A percentile compares a stretch with the other conserved stretches of the same genome.
Conservation (phyloP, 805 yeast species). For the Candida corydali region DNA sequence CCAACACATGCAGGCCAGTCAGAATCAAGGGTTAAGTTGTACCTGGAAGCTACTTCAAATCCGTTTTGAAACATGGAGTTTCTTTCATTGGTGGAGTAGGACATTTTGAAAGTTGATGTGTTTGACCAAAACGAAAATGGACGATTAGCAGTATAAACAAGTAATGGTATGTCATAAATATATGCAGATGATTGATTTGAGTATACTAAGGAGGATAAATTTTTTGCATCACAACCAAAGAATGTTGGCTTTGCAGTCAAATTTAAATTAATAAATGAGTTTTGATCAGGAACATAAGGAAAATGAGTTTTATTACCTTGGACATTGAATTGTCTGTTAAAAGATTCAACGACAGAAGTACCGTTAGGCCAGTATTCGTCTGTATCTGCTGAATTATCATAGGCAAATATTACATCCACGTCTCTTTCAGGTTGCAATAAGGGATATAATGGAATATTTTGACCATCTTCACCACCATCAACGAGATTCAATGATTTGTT, state of each 20-base stretch:
- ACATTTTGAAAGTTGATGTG: slow-evolving; percentile 66
- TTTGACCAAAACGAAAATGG: slow-evolving; percentile 64
- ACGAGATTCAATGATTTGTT: slow-evolving; percentile 33
- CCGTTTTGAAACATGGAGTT: slow-evolving; percentile 66
- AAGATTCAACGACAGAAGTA: slow-evolving; percentile 33
- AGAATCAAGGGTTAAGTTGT: slow-evolving; percentile 60
- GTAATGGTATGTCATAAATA: slow-evolving; percentile 46
- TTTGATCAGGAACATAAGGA: slow-evolving; percentile 74
- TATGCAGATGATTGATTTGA: slow-evolving; percentile 13
- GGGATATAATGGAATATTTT: slow-evolving; percentile 39
- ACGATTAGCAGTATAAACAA: slow-evolving; percentile 71
- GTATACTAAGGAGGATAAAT: slow-evolving; percentile 48
- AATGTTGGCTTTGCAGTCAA: slow-evolving; percentile 68
- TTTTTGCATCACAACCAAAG: slow-evolving; percentile 74
- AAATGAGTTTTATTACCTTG: slow-evolving; percentile 61
- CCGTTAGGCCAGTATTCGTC: slow-evolving; percentile 40
- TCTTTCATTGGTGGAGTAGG: slow-evolving; percentile 56
- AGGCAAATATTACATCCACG: slow-evolving; percentile 40
- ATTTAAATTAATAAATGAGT: slow-evolving; percentile 57
- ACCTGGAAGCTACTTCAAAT: slow-evolving; percentile 62
- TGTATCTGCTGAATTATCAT: slow-evolving; percentile 40
- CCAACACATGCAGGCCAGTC: slow-evolving; percentile 76
- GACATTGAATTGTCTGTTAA: slow-evolving; percentile 27
- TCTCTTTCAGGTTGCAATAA: slow-evolving; percentile 32
- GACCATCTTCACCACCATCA: slow-evolving; percentile 43